These are phyloP conservation scores for Brassica nigra DNA, from an alignment of 345 rosid species.

Conservation along the genomic window DNA sequence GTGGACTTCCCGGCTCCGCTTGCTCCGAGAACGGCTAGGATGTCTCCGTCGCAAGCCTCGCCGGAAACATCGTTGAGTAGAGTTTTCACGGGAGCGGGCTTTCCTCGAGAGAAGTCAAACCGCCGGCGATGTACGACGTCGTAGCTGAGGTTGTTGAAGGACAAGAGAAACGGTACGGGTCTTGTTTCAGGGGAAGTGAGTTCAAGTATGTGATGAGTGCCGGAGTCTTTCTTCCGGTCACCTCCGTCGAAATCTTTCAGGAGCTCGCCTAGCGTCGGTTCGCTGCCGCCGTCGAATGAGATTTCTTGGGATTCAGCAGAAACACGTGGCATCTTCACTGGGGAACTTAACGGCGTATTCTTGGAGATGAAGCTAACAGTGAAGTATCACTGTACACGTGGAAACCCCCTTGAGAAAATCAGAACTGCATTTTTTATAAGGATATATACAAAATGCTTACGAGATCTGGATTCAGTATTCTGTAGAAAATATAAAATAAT, in stretches of 20 bases:
- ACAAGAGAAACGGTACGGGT: slow-evolving; percentile 63
- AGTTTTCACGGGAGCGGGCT: slow-evolving; percentile 54
- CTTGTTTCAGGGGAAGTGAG: slow-evolving; percentile 37
- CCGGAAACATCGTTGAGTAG: slow-evolving; percentile 80
- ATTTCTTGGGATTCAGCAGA: slow-evolving; percentile 2
- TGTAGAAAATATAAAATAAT: background rate
- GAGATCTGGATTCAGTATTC: slow-evolving; percentile 11
- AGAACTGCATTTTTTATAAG: background rate
- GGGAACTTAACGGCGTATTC: slow-evolving; percentile 6
- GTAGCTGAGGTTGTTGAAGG: slow-evolving; percentile 76
- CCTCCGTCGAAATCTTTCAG: slow-evolving; percentile 57
- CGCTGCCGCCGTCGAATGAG: slow-evolving; percentile 1
- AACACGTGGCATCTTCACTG: slow-evolving; percentile 36
- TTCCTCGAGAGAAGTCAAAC: slow-evolving; percentile 37
- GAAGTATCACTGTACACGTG: background rate
- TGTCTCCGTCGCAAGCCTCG: slow-evolving; percentile 81
- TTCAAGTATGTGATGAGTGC: slow-evolving; percentile 51
- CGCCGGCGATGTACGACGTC: slow-evolving; percentile 54
- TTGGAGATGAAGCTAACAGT: slow-evolving; percentile 10
- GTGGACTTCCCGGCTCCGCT: slow-evolving; percentile 96
- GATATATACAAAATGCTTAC: background rate
- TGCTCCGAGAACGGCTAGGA: slow-evolving; percentile 83
- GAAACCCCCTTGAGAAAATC: slow-evolving; percentile 9
- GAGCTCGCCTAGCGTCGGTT: slow-evolving; percentile 68
- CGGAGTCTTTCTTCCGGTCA: slow-evolving; percentile 48